A percentile compares a stretch with the other conserved stretches of the same genome.
Evolutionary conservation across 805 yeast species (phyloP).

Genomic region (Lachancea thermotolerans): DNA sequence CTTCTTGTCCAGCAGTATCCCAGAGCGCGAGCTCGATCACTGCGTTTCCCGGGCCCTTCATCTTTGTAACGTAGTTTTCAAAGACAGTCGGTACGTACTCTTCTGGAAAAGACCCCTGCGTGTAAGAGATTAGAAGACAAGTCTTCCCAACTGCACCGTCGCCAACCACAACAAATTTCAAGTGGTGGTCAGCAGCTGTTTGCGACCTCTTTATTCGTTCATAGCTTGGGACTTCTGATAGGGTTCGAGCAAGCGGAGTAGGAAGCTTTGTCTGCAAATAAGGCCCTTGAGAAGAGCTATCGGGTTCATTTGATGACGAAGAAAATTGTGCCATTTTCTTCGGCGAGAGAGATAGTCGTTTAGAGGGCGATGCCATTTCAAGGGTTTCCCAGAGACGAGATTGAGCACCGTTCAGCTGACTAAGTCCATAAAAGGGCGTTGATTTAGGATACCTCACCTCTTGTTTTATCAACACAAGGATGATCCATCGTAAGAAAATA

Average conservation of each 20-base stretch:
- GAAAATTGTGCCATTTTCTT: not conserved
- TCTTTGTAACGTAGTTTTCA: slow-evolving; percentile 64
- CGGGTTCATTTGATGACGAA: not conserved
- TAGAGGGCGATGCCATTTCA: not conserved
- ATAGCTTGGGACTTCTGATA: slow-evolving; percentile 24
- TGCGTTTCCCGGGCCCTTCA: slow-evolving; percentile 42
- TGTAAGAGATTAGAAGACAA: slow-evolving; percentile 57
- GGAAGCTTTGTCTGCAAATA: slow-evolving; percentile 8
- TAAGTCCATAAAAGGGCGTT: no score
- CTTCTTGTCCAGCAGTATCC: slow-evolving; percentile 93
- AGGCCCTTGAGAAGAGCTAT: not conserved
- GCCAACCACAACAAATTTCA: slow-evolving; percentile 75
- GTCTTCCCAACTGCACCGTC: slow-evolving; percentile 94
- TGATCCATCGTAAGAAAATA: no score
- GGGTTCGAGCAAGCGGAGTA: slow-evolving; percentile 20
- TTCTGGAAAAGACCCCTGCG: slow-evolving; percentile 64
- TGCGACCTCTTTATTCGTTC: slow-evolving; percentile 20
- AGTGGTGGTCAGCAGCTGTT: slow-evolving; percentile 32
- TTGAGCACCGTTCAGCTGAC: no score
- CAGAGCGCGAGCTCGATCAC: slow-evolving; percentile 66
- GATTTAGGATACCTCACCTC: no score
- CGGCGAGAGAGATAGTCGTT: slow-evolving; percentile 2
- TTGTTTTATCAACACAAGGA: no score
- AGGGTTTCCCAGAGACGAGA: not conserved
- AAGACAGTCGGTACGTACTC: slow-evolving; percentile 77